Evolutionary conservation across 2,329 filamentous ascomycete genomes (phyloP), one percentile per base, ranked within the genome.

Genomic region (Aureobasidium leucospermi): DNA sequence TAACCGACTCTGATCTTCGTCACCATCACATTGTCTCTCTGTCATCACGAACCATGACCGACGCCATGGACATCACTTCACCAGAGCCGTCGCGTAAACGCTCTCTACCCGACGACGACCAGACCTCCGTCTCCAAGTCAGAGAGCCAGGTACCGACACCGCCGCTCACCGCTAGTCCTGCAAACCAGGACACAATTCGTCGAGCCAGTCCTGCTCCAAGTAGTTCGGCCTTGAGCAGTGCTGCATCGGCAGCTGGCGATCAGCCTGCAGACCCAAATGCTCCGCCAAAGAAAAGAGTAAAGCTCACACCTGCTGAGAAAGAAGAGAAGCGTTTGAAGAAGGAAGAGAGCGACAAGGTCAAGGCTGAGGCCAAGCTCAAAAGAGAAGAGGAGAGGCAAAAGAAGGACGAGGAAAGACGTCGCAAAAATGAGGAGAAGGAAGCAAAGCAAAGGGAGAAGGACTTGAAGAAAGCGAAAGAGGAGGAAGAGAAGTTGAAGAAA

Each of bases 401-500:
- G 36, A 68, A 65, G 51, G 66, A 67, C 56, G 68, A 66, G 31
- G 67, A 73, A 45, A 61, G 60, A 43, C 8, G 71, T 70, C 49
- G 73, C 75, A 74, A 74, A 62, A 73, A 75, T 60, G 73, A 73
- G 57, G 68, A 69, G 56, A 71, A 74, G 60, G 69, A 70, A 61
- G 71, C 74, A 51, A 75, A 74, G 58, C 73, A 75, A 47, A 73
- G 70, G 13, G 71, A 73, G 10, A 72, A 72, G 53, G 76, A 76
- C n/a, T 74, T 79, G 62, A 75, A 78, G 58, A 77, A 80, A 63
- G 78, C 75, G 42, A 69, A 71, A 58, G 72, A 68, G 58, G 78
- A 76, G 47, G 69, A 72, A 55, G 68, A 73, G 57, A 71, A 71
- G 61, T 65, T 65, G 49, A 70, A 71, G 63, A 74, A 75, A 61